Conservation (phyloP, 164 flowering plant species). For the Brasenia schreberi region DNA sequence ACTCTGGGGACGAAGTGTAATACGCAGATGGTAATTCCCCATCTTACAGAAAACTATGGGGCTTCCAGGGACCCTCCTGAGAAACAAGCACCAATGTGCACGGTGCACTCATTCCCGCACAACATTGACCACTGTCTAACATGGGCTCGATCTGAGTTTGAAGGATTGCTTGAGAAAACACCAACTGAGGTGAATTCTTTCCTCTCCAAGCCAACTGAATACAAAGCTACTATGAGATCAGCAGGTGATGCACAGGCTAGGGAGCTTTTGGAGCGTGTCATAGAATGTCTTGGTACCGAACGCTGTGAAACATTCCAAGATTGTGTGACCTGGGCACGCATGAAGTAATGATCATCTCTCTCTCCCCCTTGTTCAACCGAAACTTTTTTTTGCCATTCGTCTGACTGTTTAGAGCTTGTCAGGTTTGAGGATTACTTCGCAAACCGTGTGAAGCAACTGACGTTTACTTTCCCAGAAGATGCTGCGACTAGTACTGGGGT, state of each 20-base stretch:
- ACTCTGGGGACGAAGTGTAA: conserved; percentile 89
- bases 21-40: conserved; percentile 91
- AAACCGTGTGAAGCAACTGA: conserved; percentile 73
- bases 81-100: conserved; percentile 95
- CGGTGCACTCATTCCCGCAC: conserved; percentile 87
- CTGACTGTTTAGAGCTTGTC: conserved; percentile 5
- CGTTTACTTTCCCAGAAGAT: conserved; percentile 76
- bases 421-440: conserved; percentile 81
- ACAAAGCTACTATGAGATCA: conserved; percentile 38
- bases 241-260: conserved; percentile 90
- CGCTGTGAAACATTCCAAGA: conserved; percentile 68
- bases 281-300: conserved; percentile 68
- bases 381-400: conserved; percentile 2
- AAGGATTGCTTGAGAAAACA: conserved; percentile 87
- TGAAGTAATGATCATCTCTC: conserved; percentile 29
- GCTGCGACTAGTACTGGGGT: conserved; percentile 64
- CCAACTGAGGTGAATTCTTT: conserved; percentile 82
- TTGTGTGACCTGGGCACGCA: conserved; percentile 78
- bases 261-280: conserved; percentile 66
- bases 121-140: conserved; percentile 89
- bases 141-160: conserved; percentile 93
- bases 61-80: conserved; percentile 90
- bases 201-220: conserved; percentile 53
- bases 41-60: conserved; percentile 77
- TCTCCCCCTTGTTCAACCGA: not conserved